A percentile compares a stretch with the other conserved stretches of the same genome.
phyloP scores from a whole-genome alignment of 768 basidiomycete species.

The Vishniacozyma victoriae region DNA sequence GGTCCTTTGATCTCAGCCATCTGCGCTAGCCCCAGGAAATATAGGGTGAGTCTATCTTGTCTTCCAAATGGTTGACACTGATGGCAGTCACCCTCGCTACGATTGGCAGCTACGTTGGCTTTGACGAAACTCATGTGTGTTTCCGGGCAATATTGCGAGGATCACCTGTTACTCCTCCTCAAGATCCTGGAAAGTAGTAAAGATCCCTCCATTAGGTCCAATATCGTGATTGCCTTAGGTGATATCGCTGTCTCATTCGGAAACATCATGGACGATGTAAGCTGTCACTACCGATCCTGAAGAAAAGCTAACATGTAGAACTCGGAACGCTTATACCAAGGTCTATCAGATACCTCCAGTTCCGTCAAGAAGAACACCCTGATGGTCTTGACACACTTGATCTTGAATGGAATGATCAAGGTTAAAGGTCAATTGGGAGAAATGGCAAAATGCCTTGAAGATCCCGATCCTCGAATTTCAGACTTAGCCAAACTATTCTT shows the following conservation, averaged over 20 bases:
- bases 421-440: constrained; percentile 98
- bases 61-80: not conserved
- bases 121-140: constrained; percentile 97
- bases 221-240: constrained; percentile 94
- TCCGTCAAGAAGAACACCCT: constrained; percentile 98
- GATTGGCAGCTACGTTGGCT: constrained; percentile 77
- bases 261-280: constrained; percentile 93
- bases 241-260: constrained; percentile 99
- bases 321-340: constrained; percentile 80
- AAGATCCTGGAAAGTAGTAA: constrained; percentile 86
- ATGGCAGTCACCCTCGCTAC: constrained; percentile 70
- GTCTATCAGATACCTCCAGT: constrained; percentile 75
- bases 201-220: constrained; percentile 84
- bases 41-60: constrained; percentile 58
- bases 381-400: constrained; percentile 95
- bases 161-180: constrained; percentile 80
- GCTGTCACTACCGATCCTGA: constrained; percentile 30
- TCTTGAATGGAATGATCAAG: constrained; percentile 98
- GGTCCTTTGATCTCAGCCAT: constrained; percentile 88
- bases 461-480: constrained; percentile 74
- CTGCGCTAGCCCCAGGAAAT: constrained; percentile 81
- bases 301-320: constrained; percentile 22
- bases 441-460: constrained; percentile 99
- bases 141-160: constrained; percentile 87
- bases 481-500: constrained; percentile 99